Base-by-base conservation (phyloP, 495 filamentous ascomycete genomes). In the Thozetella sp. region DNA sequence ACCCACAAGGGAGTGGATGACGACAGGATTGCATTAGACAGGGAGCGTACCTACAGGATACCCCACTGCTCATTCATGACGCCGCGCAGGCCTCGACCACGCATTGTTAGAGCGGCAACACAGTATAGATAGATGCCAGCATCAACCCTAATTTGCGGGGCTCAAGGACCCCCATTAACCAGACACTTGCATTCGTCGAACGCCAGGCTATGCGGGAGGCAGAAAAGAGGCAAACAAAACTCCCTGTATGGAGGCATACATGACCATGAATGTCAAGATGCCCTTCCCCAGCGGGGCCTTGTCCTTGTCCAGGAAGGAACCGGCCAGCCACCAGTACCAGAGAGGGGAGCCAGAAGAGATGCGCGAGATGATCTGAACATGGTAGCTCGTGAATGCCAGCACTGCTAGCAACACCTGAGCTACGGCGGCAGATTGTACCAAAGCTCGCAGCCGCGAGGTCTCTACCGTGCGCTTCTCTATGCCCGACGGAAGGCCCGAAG, bases 361-460 rank as follows among this genome's bases (percentile, higher is more conserved):
- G 26, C 95, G 83, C 37, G 89, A 95, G 61, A 98, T 88, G 58
- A 98, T 96, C 72, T 99, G 95, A 13, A 97, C 90, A 63, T 99
- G 95, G 63, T 94, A 96, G 51, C 72, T 90, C 10, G 88, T 90
- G 24, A 93, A 64, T 9, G 92, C 90, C 63, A 93, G 71, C 12
- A 84, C 60, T 0, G 89, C 87, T 26, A 99, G 75, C 2, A 93
- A 37, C 1, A 93, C 71, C 71, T 98, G 93, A 1, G 85, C 82
- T 23, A 89, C 71, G 11, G 92, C 91, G 56, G 95, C 77, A 11
- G 85, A 83, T 57, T 62, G 78, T 60, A 82, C 70, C 57, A 74
- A 64, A 55, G 61, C 37, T 46, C 57, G 50, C 37, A 67, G 61
- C 22, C 64, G 66, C 2, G 58, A 57, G n/a, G 65, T 56, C 52